Conservation (phyloP, 2,329 filamentous ascomycete species). For the Penicillium olsonii region DNA sequence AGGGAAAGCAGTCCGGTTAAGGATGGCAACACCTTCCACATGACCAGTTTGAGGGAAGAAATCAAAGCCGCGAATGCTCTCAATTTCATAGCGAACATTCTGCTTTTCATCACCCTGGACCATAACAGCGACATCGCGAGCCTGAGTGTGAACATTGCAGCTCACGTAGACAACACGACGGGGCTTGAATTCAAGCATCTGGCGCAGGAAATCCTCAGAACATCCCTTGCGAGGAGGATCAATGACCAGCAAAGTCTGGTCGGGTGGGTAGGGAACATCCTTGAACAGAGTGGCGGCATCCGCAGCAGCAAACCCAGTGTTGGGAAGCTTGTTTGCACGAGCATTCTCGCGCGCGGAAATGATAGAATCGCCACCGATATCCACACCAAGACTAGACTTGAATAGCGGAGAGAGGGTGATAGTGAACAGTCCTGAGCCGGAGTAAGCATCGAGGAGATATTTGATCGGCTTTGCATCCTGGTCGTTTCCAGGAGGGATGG, state of each 20-base stretch:
- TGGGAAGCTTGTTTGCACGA: slow-evolving; percentile 69
- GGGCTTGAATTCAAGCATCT: slow-evolving; percentile 77
- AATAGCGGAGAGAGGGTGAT: slow-evolving; percentile 87
- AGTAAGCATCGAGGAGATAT: slow-evolving; percentile 97
- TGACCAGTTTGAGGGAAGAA: slow-evolving; percentile 89
- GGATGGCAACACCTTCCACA: slow-evolving; percentile 65
- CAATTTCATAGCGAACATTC: slow-evolving; percentile 70
- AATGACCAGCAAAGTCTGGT: slow-evolving; percentile 89
- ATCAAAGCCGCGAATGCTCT: slow-evolving; percentile 89
- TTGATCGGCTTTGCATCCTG: slow-evolving; percentile 57
- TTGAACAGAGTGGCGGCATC: slow-evolving; percentile 84
- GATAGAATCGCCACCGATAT: slow-evolving; percentile 81
- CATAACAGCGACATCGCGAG: slow-evolving; percentile 84
- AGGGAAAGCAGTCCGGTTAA: slow-evolving; percentile 45
- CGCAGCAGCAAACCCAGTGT: slow-evolving; percentile 83
- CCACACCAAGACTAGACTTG: slow-evolving; percentile 79
- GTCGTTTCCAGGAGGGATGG: slow-evolving; percentile 56
- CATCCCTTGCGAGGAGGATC: slow-evolving; percentile 97
- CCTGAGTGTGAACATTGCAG: slow-evolving; percentile 98
- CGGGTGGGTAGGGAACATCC: slow-evolving; percentile 69
- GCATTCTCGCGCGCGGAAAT: slow-evolving; percentile 78
- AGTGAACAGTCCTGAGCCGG: slow-evolving; percentile 94
- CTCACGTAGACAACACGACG: slow-evolving; percentile 87
- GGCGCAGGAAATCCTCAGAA: slow-evolving; percentile 77
- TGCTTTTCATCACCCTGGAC: slow-evolving; percentile 62